phyloP scores from a whole-genome alignment of 2,329 filamentous ascomycete genomes.

The Ambrosiella beaveri region DNA sequence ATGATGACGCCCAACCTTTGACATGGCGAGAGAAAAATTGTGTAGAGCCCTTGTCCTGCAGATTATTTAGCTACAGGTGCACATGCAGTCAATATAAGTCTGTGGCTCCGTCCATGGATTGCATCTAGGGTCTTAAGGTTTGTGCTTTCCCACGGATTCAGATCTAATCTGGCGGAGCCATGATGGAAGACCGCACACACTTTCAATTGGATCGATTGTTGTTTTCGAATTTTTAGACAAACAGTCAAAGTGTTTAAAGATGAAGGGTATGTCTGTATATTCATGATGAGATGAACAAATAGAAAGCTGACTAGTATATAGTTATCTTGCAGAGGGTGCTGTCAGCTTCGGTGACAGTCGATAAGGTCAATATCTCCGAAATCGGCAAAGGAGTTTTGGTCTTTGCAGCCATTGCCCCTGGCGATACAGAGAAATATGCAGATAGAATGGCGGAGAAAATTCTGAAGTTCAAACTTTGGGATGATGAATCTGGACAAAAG shows the following conservation, averaged over 20 bases:
- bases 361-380: constrained; percentile 73
- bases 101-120: not conserved
- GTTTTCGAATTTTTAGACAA: not conserved
- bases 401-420: constrained; percentile 76
- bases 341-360: constrained; percentile 88
- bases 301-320: constrained; percentile 22
- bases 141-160: too few relatives aligned
- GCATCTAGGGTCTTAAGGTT: not conserved
- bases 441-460: constrained; percentile 72
- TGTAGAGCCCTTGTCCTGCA: too few relatives aligned
- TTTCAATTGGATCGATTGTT: not conserved
- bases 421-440: constrained; percentile 77
- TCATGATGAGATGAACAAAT: not conserved
- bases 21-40: too few relatives aligned
- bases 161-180: too few relatives aligned
- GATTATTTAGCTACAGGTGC: not conserved
- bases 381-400: constrained; percentile 84
- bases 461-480: constrained; percentile 81
- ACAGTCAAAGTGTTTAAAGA: not conserved
- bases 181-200: not conserved
- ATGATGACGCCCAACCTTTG: not conserved
- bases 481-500: constrained; percentile 49
- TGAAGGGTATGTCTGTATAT: constrained; percentile 8
- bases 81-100: constrained; percentile 5
- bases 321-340: constrained; percentile 87